Evolutionary conservation across 345 rosid genomes (phyloP).

Genomic region (Aquilaria sinensis): DNA sequence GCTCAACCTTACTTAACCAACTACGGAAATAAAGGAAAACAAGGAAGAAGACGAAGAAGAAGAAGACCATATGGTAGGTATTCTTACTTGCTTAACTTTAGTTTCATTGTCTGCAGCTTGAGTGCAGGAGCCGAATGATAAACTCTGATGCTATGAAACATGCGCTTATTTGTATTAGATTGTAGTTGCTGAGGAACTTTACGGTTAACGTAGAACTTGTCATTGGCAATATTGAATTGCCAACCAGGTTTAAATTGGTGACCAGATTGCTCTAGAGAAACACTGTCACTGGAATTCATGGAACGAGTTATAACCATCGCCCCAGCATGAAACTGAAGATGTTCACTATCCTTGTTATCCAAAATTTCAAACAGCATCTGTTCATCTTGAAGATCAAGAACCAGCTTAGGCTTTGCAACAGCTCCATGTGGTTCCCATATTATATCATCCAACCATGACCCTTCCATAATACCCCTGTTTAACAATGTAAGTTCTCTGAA

Average conservation of each 20-base stretch:
- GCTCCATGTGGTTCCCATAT: slow-evolving; percentile 64
- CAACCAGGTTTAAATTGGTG: slow-evolving; percentile 54
- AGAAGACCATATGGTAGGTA: slow-evolving; percentile 8
- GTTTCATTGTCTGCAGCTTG: slow-evolving; percentile 86
- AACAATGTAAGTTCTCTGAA: slow-evolving; percentile 44
- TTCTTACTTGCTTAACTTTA: slow-evolving; percentile 95
- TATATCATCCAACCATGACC: slow-evolving; percentile 76
- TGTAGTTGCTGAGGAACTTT: slow-evolving; percentile 85
- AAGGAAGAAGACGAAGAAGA: slow-evolving; percentile 2
- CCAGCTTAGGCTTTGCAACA: slow-evolving; percentile 58
- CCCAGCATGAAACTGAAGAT: slow-evolving; percentile 80
- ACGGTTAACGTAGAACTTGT: slow-evolving; percentile 81
- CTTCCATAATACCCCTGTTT: slow-evolving; percentile 58
- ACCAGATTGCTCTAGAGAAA: slow-evolving; percentile 35
- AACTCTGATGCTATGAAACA: slow-evolving; percentile 66
- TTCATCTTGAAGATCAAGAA: slow-evolving; percentile 90
- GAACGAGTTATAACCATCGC: slow-evolving; percentile 79
- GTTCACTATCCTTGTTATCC: slow-evolving; percentile 56
- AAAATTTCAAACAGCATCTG: slow-evolving; percentile 89
- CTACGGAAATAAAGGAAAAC: background rate
- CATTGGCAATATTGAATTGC: slow-evolving; percentile 94
- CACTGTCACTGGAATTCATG: slow-evolving; percentile 33
- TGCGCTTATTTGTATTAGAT: slow-evolving; percentile 65
- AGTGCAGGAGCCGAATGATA: slow-evolving; percentile 95
- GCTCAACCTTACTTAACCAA: background rate